phyloP scores from a whole-genome alignment of 192 early-diverging fungal species.

The Rhizoclosmatium sp. region DNA sequence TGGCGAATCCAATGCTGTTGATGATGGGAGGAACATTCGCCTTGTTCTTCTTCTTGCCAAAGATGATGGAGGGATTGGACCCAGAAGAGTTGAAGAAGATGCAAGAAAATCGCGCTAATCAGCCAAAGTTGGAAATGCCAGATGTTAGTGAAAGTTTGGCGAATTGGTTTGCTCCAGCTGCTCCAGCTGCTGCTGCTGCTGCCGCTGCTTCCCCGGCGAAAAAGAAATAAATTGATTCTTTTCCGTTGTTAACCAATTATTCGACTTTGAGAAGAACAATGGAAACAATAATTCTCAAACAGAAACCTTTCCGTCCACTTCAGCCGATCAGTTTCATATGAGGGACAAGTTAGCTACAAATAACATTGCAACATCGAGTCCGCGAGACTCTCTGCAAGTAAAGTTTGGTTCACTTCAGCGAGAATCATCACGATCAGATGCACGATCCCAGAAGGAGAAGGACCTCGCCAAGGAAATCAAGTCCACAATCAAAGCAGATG shows the following conservation, averaged over 20 bases:
- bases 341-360: background rate
- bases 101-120: conserved; percentile 41
- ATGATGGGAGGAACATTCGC: conserved; percentile 68
- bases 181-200: conserved; percentile 31
- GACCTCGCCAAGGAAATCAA: conserved; percentile 29
- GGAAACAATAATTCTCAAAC: conserved; percentile 7
- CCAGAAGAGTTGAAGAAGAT: conserved; percentile 61
- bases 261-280: background rate
- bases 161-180: conserved; percentile 53
- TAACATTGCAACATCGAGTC: background rate
- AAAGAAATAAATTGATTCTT: conserved; percentile 6
- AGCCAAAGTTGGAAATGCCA: conserved; percentile 48
- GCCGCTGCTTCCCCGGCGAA: conserved; percentile 8
- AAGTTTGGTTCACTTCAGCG: too few relatives aligned
- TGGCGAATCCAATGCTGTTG: conserved; percentile 73
- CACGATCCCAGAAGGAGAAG: conserved; percentile 26
- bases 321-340: too few relatives aligned
- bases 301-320: too few relatives aligned
- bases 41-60: conserved; percentile 69
- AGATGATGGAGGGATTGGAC: conserved; percentile 67
- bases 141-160: conserved; percentile 51
- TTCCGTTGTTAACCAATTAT: background rate
- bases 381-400: background rate
- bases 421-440: background rate
- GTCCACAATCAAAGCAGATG: conserved; percentile 6